Evolutionary conservation across 352 stramenopile genomes (phyloP).

Genomic region (Phytopythium sindhum): DNA sequence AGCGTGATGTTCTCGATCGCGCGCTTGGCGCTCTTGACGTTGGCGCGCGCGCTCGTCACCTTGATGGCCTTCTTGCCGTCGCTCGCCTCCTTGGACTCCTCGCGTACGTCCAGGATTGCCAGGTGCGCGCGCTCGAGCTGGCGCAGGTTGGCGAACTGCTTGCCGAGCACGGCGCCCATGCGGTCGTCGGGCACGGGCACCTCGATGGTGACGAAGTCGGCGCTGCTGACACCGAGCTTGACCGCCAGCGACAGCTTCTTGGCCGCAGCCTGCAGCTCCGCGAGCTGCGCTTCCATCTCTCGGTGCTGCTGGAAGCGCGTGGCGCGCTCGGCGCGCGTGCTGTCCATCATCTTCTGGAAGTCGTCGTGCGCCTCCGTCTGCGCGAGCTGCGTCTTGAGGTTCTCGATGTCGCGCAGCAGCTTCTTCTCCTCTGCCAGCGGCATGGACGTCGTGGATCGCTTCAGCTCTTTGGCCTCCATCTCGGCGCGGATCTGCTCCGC

Average conservation of each 20-base stretch:
- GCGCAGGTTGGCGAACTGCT: slow-evolving; percentile 50
- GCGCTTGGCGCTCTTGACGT: slow-evolving; percentile 34
- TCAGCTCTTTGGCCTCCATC: slow-evolving; percentile 56
- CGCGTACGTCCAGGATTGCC: slow-evolving; percentile 61
- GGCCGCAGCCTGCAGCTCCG: slow-evolving; percentile 43
- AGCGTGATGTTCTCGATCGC: slow-evolving; percentile 71
- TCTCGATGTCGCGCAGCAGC: slow-evolving; percentile 62
- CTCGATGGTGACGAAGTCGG: slow-evolving; percentile 49
- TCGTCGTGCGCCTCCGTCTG: slow-evolving; percentile 46
- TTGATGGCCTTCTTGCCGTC: slow-evolving; percentile 48
- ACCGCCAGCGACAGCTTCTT: slow-evolving; percentile 53
- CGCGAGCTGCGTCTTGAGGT: slow-evolving; percentile 51
- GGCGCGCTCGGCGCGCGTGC: slow-evolving; percentile 47
- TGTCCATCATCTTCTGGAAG: slow-evolving; percentile 65
- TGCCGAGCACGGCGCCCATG: slow-evolving; percentile 68
- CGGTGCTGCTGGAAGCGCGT: slow-evolving; percentile 58
- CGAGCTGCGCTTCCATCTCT: slow-evolving; percentile 40
- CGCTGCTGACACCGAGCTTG: slow-evolving; percentile 27
- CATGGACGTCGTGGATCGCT: slow-evolving; percentile 72
- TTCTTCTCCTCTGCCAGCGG: slow-evolving; percentile 66
- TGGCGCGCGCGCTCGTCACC: slow-evolving; percentile 49
- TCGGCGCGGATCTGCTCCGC: slow-evolving; percentile 47
- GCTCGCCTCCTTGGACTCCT: not conserved
- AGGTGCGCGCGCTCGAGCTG: slow-evolving; percentile 56
- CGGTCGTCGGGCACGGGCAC: slow-evolving; percentile 53